Percentiles rank a stretch among this genome's conserved stretches.
Evolutionary conservation across 495 filamentous ascomycete species (phyloP).

Genomic region (Neurospora sp.): DNA sequence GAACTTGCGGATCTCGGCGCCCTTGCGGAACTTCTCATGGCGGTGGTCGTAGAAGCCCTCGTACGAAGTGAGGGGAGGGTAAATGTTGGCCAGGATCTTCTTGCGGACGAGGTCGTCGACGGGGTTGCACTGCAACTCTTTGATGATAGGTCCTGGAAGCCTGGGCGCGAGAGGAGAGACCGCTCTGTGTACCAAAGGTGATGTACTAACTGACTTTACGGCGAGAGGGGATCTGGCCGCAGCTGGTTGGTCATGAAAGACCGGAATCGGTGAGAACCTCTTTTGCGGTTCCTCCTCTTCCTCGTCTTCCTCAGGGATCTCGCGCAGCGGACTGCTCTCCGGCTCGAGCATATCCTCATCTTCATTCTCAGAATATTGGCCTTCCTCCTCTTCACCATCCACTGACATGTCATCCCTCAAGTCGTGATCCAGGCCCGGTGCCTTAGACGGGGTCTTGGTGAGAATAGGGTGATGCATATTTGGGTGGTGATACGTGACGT

Average conservation of each 20-base stretch:
- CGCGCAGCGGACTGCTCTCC: constrained; percentile 60
- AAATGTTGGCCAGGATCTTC: constrained; percentile 59
- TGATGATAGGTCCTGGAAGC: constrained; percentile 53
- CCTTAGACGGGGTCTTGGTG: constrained; percentile 64
- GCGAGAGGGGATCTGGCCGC: constrained; percentile 6
- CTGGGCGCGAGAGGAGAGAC: constrained; percentile 7
- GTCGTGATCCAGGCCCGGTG: neutral
- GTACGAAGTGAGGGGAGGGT: constrained; percentile 61
- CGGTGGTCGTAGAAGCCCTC: constrained; percentile 67
- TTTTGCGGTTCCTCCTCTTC: constrained; percentile 20
- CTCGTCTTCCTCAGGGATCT: constrained; percentile 38
- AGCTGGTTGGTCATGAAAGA: constrained; percentile 23
- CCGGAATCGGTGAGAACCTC: constrained; percentile 24
- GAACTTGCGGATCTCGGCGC: constrained; percentile 68
- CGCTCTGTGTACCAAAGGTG: neutral
- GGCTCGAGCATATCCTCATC: constrained; percentile 41
- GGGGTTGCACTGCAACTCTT: constrained; percentile 79
- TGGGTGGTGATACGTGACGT: constrained; percentile 45
- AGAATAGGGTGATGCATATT: constrained; percentile 29
- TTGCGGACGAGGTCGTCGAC: constrained; percentile 62
- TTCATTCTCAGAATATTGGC: constrained; percentile 5
- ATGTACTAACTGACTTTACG: neutral
- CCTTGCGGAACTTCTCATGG: constrained; percentile 45
- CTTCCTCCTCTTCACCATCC: constrained; percentile 25
- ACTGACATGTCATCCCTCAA: constrained; percentile 12